Evolutionary conservation across 2,329 filamentous ascomycete species (phyloP).

Genomic region (Scytalidium lignicola): DNA sequence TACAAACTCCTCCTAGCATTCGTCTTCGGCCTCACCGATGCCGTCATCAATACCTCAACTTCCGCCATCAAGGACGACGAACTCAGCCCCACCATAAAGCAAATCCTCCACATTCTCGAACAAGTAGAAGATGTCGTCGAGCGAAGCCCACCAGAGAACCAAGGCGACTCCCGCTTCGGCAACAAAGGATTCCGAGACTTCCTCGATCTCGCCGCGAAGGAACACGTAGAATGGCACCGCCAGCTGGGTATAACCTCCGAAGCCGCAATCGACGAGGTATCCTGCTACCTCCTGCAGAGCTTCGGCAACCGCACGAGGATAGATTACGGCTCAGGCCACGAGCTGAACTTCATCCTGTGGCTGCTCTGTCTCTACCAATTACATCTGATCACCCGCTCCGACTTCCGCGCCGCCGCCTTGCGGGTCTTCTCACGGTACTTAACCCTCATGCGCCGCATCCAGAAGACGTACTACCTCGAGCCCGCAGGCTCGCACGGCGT

Average conservation of each 20-base stretch:
- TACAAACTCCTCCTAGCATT: conserved; percentile 75
- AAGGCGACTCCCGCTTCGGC: conserved; percentile 85
- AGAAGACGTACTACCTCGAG: conserved; percentile 92
- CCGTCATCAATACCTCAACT: conserved; percentile 65
- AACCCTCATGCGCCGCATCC: conserved; percentile 77
- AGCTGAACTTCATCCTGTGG: conserved; percentile 96
- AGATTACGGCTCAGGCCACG: conserved; percentile 95
- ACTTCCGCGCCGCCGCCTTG: conserved; percentile 68
- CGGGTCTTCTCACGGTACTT: conserved; percentile 80
- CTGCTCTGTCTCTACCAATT: conserved; percentile 89
- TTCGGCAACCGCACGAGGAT: conserved; percentile 85
- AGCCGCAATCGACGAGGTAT: conserved; percentile 62
- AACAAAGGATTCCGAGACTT: conserved; percentile 87
- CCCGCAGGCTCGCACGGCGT: conserved; percentile 96
- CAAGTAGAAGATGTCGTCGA: conserved; percentile 62
- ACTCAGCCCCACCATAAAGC: conserved; percentile 54
- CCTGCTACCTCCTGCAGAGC: conserved; percentile 73
- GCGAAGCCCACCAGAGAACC: conserved; percentile 74
- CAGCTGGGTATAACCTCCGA: conserved; percentile 47
- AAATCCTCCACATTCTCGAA: conserved; percentile 65
- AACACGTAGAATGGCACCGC: conserved; percentile 55
- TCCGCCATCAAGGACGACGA: conserved; percentile 53
- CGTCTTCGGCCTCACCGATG: conserved; percentile 80
- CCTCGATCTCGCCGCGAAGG: conserved; percentile 60
- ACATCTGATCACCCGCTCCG: conserved; percentile 43